A percentile compares a stretch with the other conserved stretches of the same genome.
Conservation (phyloP, 805 yeast species). For the Barnettozyma californica region DNA sequence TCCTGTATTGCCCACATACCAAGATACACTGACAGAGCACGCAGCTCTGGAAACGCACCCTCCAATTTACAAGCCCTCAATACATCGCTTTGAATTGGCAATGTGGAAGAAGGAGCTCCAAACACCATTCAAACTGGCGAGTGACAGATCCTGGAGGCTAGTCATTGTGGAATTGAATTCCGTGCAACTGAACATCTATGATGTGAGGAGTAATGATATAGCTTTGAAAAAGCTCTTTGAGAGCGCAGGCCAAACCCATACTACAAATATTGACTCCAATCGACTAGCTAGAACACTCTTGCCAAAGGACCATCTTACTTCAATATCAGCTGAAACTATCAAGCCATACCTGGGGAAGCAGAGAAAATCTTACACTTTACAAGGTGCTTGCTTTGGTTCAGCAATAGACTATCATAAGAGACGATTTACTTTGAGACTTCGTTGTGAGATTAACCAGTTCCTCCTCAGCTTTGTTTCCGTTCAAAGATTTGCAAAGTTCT, state of each 20-base stretch:
- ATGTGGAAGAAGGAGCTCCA: slow-evolving; percentile 10
- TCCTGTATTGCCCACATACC: background rate
- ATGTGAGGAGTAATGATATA: background rate
- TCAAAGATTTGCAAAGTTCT: slow-evolving; percentile 2
- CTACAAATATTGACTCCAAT: too few species aligned
- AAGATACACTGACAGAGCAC: background rate
- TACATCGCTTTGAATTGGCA: slow-evolving; percentile 4
- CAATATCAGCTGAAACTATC: slow-evolving; percentile 1
- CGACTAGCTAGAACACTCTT: background rate
- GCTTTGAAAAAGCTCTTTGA: background rate
- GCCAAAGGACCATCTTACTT: background rate
- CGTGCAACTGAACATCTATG: slow-evolving; percentile 9
- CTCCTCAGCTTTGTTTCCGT: slow-evolving; percentile 3
- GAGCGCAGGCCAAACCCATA: background rate
- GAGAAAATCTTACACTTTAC: slow-evolving; percentile 7
- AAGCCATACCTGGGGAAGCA: slow-evolving; percentile 3
- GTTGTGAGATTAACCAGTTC: slow-evolving; percentile 8
- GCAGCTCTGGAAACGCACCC: background rate
- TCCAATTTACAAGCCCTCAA: slow-evolving; percentile 1
- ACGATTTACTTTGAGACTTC: slow-evolving; percentile 4
- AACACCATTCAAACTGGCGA: slow-evolving; percentile 6
- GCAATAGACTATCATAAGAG: slow-evolving; percentile 10
- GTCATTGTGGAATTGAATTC: slow-evolving; percentile 9
- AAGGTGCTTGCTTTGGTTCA: slow-evolving; percentile 3
- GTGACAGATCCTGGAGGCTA: slow-evolving; percentile 7